Conservation (phyloP, 2,329 filamentous ascomycete genomes). For the Curvularia eragrostidis region DNA sequence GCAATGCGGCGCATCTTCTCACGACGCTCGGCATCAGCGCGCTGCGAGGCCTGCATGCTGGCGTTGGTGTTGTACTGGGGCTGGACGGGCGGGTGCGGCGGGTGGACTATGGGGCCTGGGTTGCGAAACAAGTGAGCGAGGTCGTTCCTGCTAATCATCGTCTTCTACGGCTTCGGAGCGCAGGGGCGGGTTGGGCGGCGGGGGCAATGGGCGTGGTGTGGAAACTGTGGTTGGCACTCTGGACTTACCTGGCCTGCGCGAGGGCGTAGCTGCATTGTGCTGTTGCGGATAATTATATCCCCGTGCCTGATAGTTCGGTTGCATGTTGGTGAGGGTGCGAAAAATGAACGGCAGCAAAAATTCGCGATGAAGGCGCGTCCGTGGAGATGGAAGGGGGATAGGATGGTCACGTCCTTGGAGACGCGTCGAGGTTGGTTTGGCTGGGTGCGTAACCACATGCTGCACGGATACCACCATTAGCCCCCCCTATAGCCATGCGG, state of each 20-base stretch:
- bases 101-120: slow-evolving; percentile 54
- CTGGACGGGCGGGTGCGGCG: slow-evolving; percentile 59
- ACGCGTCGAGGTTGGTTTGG: slow-evolving; percentile 30
- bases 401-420: slow-evolving; percentile 33
- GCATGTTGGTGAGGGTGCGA: slow-evolving; percentile 47
- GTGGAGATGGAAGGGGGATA: slow-evolving; percentile 26
- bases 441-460: slow-evolving; percentile 21
- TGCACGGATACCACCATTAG: slow-evolving; percentile 31
- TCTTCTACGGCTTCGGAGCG: slow-evolving; percentile 14
- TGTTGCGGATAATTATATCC: slow-evolving; percentile 53
- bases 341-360: slow-evolving; percentile 30
- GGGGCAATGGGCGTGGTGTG: slow-evolving; percentile 21
- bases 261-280: slow-evolving; percentile 39
- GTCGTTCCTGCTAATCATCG: slow-evolving; percentile 58
- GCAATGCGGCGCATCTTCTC: slow-evolving; percentile 80
- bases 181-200: slow-evolving; percentile 12
- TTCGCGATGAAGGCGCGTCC: slow-evolving; percentile 36
- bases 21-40: slow-evolving; percentile 58
- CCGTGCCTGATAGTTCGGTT: slow-evolving; percentile 52
- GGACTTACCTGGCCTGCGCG: slow-evolving; percentile 54
- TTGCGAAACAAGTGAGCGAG: slow-evolving; percentile 55
- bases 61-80: slow-evolving; percentile 50
- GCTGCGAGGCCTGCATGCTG: slow-evolving; percentile 53
- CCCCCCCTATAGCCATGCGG: slow-evolving; percentile 34
- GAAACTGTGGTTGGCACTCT: slow-evolving; percentile 20